A percentile compares a stretch with the other conserved stretches of the same genome.
phyloP scores from a whole-genome alignment of 2,329 filamentous ascomycete genomes.

The Waltergamsia citrina region DNA sequence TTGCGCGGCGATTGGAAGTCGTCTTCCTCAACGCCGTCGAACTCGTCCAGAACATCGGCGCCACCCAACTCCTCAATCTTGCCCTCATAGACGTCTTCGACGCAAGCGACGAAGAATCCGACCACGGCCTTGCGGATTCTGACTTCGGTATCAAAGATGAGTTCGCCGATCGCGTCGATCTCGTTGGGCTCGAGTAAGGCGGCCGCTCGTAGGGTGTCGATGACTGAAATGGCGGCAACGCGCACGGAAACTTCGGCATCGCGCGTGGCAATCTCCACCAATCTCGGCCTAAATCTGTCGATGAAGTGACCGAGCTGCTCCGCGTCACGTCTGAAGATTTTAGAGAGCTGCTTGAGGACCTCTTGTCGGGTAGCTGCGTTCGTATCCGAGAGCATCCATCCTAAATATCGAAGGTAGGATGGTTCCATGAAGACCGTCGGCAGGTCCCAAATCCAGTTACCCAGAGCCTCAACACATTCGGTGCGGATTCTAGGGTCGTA shows the following conservation, averaged over 20 bases:
- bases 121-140: conserved; percentile 83
- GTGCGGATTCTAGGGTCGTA: conserved; percentile 81
- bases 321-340: conserved; percentile 70
- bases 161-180: conserved; percentile 75
- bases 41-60: conserved; percentile 65
- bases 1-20: conserved; percentile 67
- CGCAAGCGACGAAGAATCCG: conserved; percentile 80
- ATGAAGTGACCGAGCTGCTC: conserved; percentile 87
- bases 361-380: conserved; percentile 68
- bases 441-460: conserved; percentile 78
- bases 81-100: conserved; percentile 70
- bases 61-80: conserved; percentile 81
- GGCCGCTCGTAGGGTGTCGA: conserved; percentile 72
- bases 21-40: conserved; percentile 63
- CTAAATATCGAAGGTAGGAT: conserved; percentile 82
- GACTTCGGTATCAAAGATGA: conserved; percentile 82
- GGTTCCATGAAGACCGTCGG: conserved; percentile 87
- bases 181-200: conserved; percentile 87
- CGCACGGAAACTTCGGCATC: conserved; percentile 78
- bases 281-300: conserved; percentile 75
- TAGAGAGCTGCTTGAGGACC: conserved; percentile 72
- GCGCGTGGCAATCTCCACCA: conserved; percentile 86
- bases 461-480: conserved; percentile 80
- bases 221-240: conserved; percentile 68
- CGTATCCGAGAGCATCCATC: conserved; percentile 88